Evolutionary conservation across 2,329 filamentous ascomycete species (phyloP).

Genomic region (Claviceps digitariae): DNA sequence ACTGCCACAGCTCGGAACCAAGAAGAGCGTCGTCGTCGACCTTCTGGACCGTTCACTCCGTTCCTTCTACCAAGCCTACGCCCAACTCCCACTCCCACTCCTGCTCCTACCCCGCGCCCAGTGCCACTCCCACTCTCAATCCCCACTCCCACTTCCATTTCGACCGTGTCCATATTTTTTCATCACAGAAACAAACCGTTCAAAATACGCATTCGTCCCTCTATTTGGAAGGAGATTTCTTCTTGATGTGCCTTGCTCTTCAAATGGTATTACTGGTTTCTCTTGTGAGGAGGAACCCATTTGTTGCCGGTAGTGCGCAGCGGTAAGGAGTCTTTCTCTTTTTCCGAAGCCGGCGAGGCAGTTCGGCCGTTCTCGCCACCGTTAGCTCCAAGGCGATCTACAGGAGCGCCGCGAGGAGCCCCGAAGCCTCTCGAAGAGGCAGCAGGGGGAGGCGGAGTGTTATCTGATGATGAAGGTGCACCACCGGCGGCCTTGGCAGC

Average conservation of each 20-base stretch:
- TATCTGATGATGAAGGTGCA: constrained; percentile 24
- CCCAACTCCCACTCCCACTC: background rate
- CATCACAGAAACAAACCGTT: background rate
- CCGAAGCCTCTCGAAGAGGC: constrained; percentile 24
- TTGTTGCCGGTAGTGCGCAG: constrained; percentile 44
- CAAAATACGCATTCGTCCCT: background rate
- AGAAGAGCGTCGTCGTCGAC: background rate
- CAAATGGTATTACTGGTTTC: constrained; percentile 18
- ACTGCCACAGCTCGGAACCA: background rate
- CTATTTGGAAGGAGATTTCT: background rate
- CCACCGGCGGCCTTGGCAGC: constrained; percentile 30
- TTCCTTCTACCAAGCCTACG: background rate
- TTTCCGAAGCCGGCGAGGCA: constrained; percentile 27
- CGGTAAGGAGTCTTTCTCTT: constrained; percentile 39
- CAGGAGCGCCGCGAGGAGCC: constrained; percentile 20
- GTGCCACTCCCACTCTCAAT: too few relatives aligned
- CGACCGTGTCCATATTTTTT: background rate
- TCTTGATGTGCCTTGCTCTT: background rate
- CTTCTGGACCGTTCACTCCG: background rate
- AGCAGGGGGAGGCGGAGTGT: constrained; percentile 31
- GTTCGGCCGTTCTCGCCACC: constrained; percentile 27
- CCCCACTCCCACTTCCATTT: background rate
- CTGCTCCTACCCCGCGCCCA: too few relatives aligned
- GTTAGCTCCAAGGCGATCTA: constrained; percentile 30
- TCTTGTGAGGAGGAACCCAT: constrained; percentile 40